Base-by-base conservation (phyloP, 805 yeast species). In the Suhomyces kilbournensis region DNA sequence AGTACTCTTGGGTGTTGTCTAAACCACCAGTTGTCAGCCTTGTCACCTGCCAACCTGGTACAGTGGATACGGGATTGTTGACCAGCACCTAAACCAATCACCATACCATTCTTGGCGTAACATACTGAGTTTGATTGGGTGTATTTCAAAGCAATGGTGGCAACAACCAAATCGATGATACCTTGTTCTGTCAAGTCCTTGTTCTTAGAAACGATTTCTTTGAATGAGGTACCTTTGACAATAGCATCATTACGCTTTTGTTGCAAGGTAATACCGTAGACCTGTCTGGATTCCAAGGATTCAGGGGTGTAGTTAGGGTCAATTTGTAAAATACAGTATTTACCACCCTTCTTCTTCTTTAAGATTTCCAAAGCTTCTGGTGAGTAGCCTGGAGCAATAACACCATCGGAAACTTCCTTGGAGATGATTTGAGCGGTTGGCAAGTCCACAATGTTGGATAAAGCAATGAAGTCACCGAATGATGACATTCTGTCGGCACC, bases 401-500 rank as follows among this genome's bases (percentile, higher is more conserved):
- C 96, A 81, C 99, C 99, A 71, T 94, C 99, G 43, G 96, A 86
- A 48, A 94, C 99, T 79, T 94, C 99, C 75, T 90, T 90, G 51
- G 97, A 88, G 70, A 94, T 94, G 74, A 94, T 93, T 74, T 88
- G 87, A 51, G 99, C 99, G 55, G 99, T 94, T 67, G 97, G 90
- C 50, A 88, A 78, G 72, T 94, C 99, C 61, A 94, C 99, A 73
- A 88, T 89, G 80, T 93, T 93, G 56, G 97, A 91, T 59, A 94
- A 80, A 46, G 99, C 99, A 66, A 94, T 94, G 81, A 91, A 94
- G 76, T 94, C 99, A 69, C 99, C 99, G 70, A 94, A 94, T 12
- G 97, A 89, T 5, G 97, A 92, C 99, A 94, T 94, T 82, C 99
- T 87, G 76, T 94, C 99, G 61, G 99, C 99, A 73, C 99, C 99